Base-by-base conservation (phyloP, 768 basidiomycete species). In the Roridomyces roridus region DNA sequence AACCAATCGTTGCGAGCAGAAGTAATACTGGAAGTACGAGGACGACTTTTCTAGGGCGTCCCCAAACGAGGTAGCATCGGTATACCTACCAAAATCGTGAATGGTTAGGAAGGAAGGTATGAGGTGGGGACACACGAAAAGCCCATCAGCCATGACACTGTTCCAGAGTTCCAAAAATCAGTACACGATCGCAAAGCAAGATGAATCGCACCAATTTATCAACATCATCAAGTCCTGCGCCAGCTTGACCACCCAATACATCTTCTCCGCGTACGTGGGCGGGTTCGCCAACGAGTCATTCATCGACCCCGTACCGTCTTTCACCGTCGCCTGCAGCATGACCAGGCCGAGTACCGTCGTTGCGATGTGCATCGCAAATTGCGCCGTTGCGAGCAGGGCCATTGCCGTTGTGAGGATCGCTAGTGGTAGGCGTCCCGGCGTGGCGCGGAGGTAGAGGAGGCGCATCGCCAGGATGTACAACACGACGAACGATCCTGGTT, bases 1-100 rank as follows among this genome's bases (percentile, higher is more conserved):
- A 28, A 59, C 57, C 57, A 1, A 59, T 25, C 17, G 57, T 59
- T 4, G 26, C 45, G 15, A 52, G 24, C 37, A 59, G 47, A 20
- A 59, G n/a, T 20, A 59, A 45, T 4, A 59, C 18, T 11, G 57
- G 46, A 6, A 48, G 6, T 4, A 44, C 20, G 11, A 59, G 7
- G 41, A 52, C 47, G 9, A 26, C n/a, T 25, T 42, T 52, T 5
- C 14, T 8, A 0, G 57, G 57, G 4, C 57, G 51, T 2, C 51
- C 51, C 57, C 50, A 59, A 20, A 59, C 51, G 26, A 52, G 51
- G 18, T 52, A 59, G 46, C 57, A 59, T 25, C 57, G 14, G n/a
- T 59, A 53, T 0, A 53, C 14, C 57, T 59, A 20, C 12, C 5
- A 14, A 17, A 31, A 4, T 14, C 15, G 34, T 9, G 6, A 20